Evolutionary conservation across 495 filamentous ascomycete genomes (phyloP).

Genomic region (Penicillium lagena): DNA sequence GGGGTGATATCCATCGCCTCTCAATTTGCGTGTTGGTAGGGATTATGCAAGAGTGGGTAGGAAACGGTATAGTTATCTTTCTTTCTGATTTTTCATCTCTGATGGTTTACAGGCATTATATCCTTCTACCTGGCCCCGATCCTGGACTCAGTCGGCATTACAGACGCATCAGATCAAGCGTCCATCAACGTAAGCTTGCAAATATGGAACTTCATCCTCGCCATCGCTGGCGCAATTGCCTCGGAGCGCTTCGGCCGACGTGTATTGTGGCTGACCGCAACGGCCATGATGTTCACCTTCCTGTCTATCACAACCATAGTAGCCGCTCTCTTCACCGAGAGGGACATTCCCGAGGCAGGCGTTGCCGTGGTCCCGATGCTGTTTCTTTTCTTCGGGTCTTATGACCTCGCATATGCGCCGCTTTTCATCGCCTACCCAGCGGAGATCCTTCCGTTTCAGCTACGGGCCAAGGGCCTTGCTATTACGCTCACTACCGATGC

Average conservation of each 20-base stretch:
- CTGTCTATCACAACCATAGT: conserved; percentile 49
- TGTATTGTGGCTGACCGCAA: conserved; percentile 49
- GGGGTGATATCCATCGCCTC: conserved; percentile 60
- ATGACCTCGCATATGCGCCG: conserved; percentile 53
- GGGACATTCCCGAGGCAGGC: conserved; percentile 37
- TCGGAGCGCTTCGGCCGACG: conserved; percentile 55
- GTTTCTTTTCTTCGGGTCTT: conserved; percentile 51
- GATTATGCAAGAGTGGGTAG: conserved; percentile 56
- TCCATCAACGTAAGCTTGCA: conserved; percentile 17
- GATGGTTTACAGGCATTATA: conserved; percentile 37
- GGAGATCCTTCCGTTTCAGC: conserved; percentile 61
- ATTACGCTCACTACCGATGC: conserved; percentile 54
- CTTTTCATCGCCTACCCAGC: conserved; percentile 58
- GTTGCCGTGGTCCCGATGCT: conserved; percentile 53
- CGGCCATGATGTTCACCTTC: conserved; percentile 48
- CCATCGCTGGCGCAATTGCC: conserved; percentile 43
- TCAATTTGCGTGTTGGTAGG: conserved; percentile 53
- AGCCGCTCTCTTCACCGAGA: conserved; percentile 45
- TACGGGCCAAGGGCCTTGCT: conserved; percentile 67
- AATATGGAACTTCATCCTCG: conserved; percentile 18
- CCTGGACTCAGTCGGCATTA: conserved; percentile 50
- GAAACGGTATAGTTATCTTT: conserved; percentile 42
- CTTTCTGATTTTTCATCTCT: not conserved
- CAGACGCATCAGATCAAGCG: conserved; percentile 37
- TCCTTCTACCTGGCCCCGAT: conserved; percentile 53